phyloP scores from a whole-genome alignment of 139 green algal species.

The Haematococcus sp. region DNA sequence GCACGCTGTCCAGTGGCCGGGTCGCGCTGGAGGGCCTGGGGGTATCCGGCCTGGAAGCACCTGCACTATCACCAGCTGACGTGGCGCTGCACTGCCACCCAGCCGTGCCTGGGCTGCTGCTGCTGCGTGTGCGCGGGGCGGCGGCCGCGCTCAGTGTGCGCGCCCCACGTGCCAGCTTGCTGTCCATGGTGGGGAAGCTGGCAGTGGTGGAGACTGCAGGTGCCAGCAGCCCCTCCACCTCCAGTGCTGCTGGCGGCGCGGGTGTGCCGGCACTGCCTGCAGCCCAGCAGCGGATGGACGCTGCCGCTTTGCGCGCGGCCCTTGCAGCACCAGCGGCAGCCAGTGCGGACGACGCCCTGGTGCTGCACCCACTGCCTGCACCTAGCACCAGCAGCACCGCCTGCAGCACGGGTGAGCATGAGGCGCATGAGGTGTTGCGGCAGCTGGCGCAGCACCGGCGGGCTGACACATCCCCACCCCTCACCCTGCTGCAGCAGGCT shows the following conservation, averaged over 20 bases:
- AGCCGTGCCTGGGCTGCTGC: neutral
- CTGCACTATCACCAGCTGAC: neutral
- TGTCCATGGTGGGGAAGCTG: conserved; percentile 23
- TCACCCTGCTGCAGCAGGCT: no score
- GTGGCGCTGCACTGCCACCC: neutral
- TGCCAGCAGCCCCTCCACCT: neutral
- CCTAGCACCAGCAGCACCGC: no score
- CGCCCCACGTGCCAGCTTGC: conserved; percentile 14
- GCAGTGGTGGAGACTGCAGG: conserved; percentile 1
- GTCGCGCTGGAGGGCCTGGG: conserved; percentile 19
- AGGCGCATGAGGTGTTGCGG: no score
- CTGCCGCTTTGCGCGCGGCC: neutral
- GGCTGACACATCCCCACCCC: no score
- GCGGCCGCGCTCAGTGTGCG: conserved; percentile 7
- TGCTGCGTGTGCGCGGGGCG: conserved; percentile 10
- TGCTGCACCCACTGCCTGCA: conserved; percentile 7
- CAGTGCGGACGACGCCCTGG: neutral
- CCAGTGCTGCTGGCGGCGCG: neutral
- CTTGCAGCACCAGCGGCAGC: neutral
- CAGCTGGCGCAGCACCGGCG: no score
- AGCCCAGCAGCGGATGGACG: neutral
- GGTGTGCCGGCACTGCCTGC: neutral
- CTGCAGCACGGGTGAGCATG: no score
- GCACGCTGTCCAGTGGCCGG: conserved; percentile 9
- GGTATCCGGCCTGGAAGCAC: neutral